Conservation (phyloP, 2,329 filamentous ascomycete species). For the Xylariaceae sp. region DNA sequence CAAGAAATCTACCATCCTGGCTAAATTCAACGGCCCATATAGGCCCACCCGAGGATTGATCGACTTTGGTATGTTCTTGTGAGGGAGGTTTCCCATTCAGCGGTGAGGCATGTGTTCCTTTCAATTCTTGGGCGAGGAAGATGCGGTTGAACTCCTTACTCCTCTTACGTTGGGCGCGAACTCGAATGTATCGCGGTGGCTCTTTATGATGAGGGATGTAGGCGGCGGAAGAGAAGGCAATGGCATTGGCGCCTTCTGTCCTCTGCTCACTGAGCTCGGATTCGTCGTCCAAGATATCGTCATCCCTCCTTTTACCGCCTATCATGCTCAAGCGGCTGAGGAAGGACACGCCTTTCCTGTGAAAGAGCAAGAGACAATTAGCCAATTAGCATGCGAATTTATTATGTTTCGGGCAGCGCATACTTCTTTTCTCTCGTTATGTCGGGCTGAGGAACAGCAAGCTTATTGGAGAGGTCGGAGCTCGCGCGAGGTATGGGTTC, state of each 20-base stretch:
- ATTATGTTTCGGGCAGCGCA: slow-evolving; percentile 40
- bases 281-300: slow-evolving; percentile 65
- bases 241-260: slow-evolving; percentile 81
- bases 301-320: slow-evolving; percentile 76
- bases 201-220: slow-evolving; percentile 89
- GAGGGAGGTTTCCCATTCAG: slow-evolving; percentile 38
- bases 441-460: slow-evolving; percentile 46
- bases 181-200: slow-evolving; percentile 88
- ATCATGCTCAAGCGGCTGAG: slow-evolving; percentile 82
- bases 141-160: slow-evolving; percentile 81
- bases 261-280: slow-evolving; percentile 72
- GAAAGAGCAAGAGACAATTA: slow-evolving; percentile 13
- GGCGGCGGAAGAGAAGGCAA: slow-evolving; percentile 80
- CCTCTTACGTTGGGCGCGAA: slow-evolving; percentile 82
- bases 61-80: slow-evolving; percentile 43
- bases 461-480: slow-evolving; percentile 51
- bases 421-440: slow-evolving; percentile 70
- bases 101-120: slow-evolving; percentile 56
- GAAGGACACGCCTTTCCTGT: slow-evolving; percentile 86
- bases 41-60: slow-evolving; percentile 63
- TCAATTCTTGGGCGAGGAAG: slow-evolving; percentile 92
- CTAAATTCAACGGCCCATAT: slow-evolving; percentile 96
- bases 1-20: slow-evolving; percentile 86
- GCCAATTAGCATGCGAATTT: slow-evolving; percentile 7
- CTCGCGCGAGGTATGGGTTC: slow-evolving; percentile 50